Percentiles rank a stretch among this genome's conserved stretches.
These are phyloP conservation scores for Apostasia ramifera DNA, from an alignment of 106 monocot genomes.

Conservation along the genomic window DNA sequence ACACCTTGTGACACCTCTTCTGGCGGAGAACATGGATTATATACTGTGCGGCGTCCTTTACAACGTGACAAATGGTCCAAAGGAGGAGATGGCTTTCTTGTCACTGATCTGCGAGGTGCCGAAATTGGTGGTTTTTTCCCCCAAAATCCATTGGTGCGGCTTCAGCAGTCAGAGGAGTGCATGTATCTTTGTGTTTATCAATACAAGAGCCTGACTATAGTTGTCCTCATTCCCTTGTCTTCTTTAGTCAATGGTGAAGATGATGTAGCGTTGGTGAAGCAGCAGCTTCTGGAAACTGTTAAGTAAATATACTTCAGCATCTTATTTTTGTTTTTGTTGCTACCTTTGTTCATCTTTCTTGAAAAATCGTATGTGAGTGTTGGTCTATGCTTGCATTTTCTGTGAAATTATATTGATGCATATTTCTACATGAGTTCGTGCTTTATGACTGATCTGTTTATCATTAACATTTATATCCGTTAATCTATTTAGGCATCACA, in stretches of 20 bases:
- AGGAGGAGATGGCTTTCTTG: conserved; percentile 91
- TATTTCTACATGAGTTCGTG: too few species aligned
- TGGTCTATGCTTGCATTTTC: neutral
- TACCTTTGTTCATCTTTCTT: neutral
- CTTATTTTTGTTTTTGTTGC: neutral
- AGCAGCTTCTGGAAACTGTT: conserved; percentile 83
- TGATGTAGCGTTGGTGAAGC: conserved; percentile 50
- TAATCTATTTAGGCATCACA: conserved; percentile 46
- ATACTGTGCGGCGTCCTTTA: conserved; percentile 52
- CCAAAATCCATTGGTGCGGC: conserved; percentile 46
- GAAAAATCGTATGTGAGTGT: conserved; percentile 1
- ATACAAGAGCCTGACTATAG: conserved; percentile 61
- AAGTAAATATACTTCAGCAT: conserved; percentile 18
- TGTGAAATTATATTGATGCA: too few species aligned
- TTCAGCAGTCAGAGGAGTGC: conserved; percentile 50
- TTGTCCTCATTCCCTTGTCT: conserved; percentile 69
- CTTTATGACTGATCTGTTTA: neutral
- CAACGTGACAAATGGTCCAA: conserved; percentile 74
- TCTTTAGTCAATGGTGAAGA: conserved; percentile 66
- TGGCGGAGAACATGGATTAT: conserved; percentile 27
- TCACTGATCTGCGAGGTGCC: conserved; percentile 31
- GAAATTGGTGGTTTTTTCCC: conserved; percentile 36
- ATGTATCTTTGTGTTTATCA: conserved; percentile 78
- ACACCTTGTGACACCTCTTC: conserved; percentile 41
- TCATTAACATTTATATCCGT: neutral